Conservation (phyloP, 345 rosid genomes). For the Eucalyptus regnans region DNA sequence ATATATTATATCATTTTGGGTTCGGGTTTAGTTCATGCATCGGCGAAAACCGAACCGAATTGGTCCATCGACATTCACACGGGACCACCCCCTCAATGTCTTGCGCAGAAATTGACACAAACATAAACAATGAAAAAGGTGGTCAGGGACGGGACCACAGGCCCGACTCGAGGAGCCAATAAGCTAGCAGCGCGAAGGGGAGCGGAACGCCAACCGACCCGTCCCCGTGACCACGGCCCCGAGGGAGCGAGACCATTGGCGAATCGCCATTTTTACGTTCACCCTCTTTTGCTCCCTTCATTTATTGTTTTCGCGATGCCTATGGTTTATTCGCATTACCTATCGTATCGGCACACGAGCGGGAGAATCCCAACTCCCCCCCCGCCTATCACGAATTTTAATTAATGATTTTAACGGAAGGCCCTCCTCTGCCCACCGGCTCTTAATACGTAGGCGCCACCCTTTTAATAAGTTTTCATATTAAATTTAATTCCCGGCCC, state of each 20-base stretch:
- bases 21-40: background rate
- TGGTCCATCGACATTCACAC: background rate
- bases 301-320: fast-evolving
- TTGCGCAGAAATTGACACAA: background rate
- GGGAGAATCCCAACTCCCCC: background rate
- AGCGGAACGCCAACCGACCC: background rate
- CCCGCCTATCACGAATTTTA: no score
- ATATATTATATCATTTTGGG: background rate
- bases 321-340: background rate
- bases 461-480: background rate
- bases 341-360: background rate
- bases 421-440: background rate
- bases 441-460: background rate
- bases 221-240: background rate
- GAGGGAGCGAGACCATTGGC: background rate
- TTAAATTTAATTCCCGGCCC: background rate
- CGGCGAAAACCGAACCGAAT: background rate
- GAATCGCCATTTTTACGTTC: background rate
- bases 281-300: background rate
- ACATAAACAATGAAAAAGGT: no score
- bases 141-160: background rate
- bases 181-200: background rate
- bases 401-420: no score
- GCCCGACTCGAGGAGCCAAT: background rate
- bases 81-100: background rate